Conservation (phyloP, 1,284 basidiomycete species). For the Puccinia brachypodii region DNA sequence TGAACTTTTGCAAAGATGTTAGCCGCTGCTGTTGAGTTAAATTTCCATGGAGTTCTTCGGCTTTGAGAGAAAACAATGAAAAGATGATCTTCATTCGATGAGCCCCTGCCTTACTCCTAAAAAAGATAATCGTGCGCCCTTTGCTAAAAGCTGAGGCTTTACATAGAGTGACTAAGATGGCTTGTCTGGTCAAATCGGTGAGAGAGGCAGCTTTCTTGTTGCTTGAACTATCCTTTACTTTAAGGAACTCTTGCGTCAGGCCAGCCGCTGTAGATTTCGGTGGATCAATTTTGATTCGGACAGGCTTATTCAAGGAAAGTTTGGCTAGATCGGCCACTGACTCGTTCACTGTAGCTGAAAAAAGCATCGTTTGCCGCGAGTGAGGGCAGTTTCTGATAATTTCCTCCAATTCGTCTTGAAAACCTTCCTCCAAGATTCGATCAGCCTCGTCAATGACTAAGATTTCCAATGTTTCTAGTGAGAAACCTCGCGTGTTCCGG, state of each 20-base stretch:
- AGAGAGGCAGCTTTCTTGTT: slow-evolving; percentile 66
- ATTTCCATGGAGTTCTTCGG: slow-evolving; percentile 90
- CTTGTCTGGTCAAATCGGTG: slow-evolving; percentile 85
- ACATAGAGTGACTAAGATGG: slow-evolving; percentile 79
- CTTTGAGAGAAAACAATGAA: slow-evolving; percentile 78
- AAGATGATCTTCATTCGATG: slow-evolving; percentile 96
- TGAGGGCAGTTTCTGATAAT: slow-evolving; percentile 86
- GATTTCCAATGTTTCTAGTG: slow-evolving; percentile 87
- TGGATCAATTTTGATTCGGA: slow-evolving; percentile 91
- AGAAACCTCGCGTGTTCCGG: slow-evolving; percentile 90
- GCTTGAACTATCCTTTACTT: slow-evolving; percentile 55
- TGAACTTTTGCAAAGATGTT: slow-evolving; percentile 78
- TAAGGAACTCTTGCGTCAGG: slow-evolving; percentile 86
- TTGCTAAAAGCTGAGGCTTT: slow-evolving; percentile 73
- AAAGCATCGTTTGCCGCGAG: slow-evolving; percentile 93
- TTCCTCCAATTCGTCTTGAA: slow-evolving; percentile 90
- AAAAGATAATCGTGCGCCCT: slow-evolving; percentile 82
- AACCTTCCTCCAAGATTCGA: slow-evolving; percentile 95
- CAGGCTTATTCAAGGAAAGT: slow-evolving; percentile 86
- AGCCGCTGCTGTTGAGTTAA: slow-evolving; percentile 92
- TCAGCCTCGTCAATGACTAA: slow-evolving; percentile 96
- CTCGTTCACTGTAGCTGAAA: slow-evolving; percentile 98
- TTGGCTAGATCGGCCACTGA: slow-evolving; percentile 88
- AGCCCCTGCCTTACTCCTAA: slow-evolving; percentile 91
- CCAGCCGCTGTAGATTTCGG: slow-evolving; percentile 82